Evolutionary conservation across 441 rosid genomes (phyloP), one percentile per base, ranked within the genome.

Genomic region (Populus tomentosa): DNA sequence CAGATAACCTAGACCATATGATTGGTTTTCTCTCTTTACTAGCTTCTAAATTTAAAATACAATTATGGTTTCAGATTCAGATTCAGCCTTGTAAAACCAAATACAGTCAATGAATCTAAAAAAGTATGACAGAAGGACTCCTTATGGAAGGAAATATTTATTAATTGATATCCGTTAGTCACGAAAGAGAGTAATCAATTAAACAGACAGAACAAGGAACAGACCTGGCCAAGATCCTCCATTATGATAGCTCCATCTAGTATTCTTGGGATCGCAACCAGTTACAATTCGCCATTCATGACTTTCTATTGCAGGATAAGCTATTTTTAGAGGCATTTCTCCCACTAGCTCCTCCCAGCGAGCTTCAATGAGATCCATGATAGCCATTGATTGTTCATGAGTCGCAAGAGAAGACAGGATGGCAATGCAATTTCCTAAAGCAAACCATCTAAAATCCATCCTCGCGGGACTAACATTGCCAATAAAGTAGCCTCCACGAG

Each of bases 201-300:
- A 13, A 71, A 50, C 26, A 26, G 72, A 70, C 69, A 78, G 14
- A 61, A 80, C 72, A n/a, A 74, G 59, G 70, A 74, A 72, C 71
- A 78, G 75, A 91, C 99, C 98, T 90, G 98, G 98, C 99, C 99
- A 95, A 73, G 99, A 93, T 75, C 99, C 99, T 46, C 99, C 99
- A 28, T 95, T 95, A 73, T 95, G 99, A 83, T 95, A 95, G 81
- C 99, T 93, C 98, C 98, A 93, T 80, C 98, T 88, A 1, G 96
- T 95, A 80, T 93, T 95, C 88, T 93, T 95, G 7, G 98, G 98
- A 85, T 95, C 99, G 77, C 97, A 93, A 70, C 98, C 98, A 10
- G 98, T 93, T 66, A 92, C 82, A 10, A 92, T 90, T 70, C 84
- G 86, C 99, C 97, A 93, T 36, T 92, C 94, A 24, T 92, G 99